Base-by-base conservation (phyloP, 306 rosid species). In the Ziziphus jujuba region DNA sequence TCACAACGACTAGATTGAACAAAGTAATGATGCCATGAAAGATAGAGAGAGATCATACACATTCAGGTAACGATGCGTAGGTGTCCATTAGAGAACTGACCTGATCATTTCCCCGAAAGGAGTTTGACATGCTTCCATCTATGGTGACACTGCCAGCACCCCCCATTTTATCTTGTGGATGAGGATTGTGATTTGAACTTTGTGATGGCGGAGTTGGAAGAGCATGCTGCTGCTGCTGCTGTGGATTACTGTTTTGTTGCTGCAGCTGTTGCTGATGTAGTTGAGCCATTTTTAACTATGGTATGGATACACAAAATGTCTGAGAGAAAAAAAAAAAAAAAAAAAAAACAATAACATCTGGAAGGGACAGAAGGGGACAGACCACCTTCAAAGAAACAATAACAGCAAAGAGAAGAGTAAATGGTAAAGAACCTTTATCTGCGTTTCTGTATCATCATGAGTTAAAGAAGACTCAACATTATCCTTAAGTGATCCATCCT, bases 81-180 rank as follows among this genome's bases (percentile, higher is more conserved):
- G 55, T 66, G 63, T 60, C 65, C 53, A 69, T 56, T 33, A 66
- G 69, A 71, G 77, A 82, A 77, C 88, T 58, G 83, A 95, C 99
- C 96, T 95, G 99, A 44, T 95, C 99, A 81, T 87, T 95, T 84
- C 96, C 99, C 61, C 99, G 89, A 63, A 88, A 95, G 52, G 97
- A 88, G 75, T 90, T 95, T 24, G 99, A 85, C 87, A 95, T 85
- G 81, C 95, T 84, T 52, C 96, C 96, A 53, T 95, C 97, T 81
- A 89, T 80, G 38, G 82, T 83, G 69, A 84, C 89, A 66, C 91
- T 87, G 51, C 88, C 96, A 72, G 85, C 87, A 72, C 87, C 91
- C 50, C 85, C 96, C 67, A 84, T 84, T 76, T 90, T 95, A 78
- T 95, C 99, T 84, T 88, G 98, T 72, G 81, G 99, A 49, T 88